Conservation (phyloP, 176 grass and related monocot genomes). For the Oryza meyeriana region DNA sequence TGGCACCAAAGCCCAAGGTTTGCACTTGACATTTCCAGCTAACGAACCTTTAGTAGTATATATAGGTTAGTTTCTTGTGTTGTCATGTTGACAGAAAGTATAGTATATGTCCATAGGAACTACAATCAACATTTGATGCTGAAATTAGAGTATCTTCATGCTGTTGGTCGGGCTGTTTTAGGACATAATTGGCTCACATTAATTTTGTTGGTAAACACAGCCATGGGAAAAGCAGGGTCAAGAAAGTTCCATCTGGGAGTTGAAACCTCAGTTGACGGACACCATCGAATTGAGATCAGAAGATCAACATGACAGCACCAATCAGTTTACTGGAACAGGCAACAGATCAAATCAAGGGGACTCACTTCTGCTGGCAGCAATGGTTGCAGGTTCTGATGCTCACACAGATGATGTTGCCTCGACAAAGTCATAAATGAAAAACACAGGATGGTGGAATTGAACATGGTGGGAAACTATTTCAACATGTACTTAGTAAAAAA, state of each 20-base stretch:
- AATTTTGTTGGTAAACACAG: constrained; percentile 42
- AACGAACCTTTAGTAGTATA: neutral
- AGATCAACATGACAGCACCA: neutral
- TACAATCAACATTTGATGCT: neutral
- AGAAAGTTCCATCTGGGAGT: constrained; percentile 19
- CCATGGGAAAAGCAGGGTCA: constrained; percentile 47
- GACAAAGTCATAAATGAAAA: neutral
- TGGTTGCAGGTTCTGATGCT: constrained; percentile 5
- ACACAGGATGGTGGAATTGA: neutral
- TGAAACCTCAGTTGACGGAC: constrained; percentile 14
- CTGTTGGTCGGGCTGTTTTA: neutral
- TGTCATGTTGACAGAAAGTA: neutral
- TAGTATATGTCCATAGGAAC: neutral
- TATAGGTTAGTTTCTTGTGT: neutral
- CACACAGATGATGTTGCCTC: neutral
- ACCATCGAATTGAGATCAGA: neutral
- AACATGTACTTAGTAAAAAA: neutral
- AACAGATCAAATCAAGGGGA: neutral
- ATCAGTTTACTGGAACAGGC: neutral
- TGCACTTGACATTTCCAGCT: neutral
- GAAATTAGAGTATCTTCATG: constrained; percentile 11
- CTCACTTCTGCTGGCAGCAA: neutral
- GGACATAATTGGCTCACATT: neutral
- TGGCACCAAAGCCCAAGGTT: constrained; percentile 71
- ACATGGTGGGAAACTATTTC: neutral